A percentile compares a stretch with the other conserved stretches of the same genome.
Conservation (phyloP, 1,284 basidiomycete genomes). For the Flammula alnicola region DNA sequence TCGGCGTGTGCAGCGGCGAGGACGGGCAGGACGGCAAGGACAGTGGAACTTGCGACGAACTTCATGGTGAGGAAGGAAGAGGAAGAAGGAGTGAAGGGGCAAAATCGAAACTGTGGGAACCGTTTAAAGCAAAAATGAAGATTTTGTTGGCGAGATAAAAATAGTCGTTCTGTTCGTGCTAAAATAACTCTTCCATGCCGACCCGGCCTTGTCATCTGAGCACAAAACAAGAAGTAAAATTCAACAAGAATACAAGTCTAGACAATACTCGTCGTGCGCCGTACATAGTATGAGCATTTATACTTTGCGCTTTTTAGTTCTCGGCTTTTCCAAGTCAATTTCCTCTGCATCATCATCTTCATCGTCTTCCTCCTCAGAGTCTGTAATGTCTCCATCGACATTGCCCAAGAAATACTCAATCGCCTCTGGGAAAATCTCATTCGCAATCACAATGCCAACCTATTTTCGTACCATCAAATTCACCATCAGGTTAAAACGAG, state of each 20-base stretch:
- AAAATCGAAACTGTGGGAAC: conserved; percentile 25
- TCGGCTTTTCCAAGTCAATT: conserved; percentile 83
- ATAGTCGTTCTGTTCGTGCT: conserved; percentile 4
- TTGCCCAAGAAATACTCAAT: conserved; percentile 79
- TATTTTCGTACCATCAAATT: conserved; percentile 31
- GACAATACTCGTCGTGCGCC: conserved; percentile 8
- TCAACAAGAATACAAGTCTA: too few species aligned
- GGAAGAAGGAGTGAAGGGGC: conserved; percentile 19
- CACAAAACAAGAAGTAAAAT: conserved; percentile 11
- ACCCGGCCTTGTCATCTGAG: not conserved
- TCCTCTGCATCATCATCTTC: conserved; percentile 76
- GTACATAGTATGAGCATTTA: too few species aligned
- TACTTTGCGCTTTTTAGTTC: conserved; percentile 70
- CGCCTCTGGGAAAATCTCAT: conserved; percentile 78
- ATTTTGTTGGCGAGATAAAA: conserved; percentile 4
- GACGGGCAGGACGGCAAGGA: conserved; percentile 35
- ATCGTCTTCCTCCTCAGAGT: conserved; percentile 69
- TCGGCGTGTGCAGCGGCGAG: conserved; percentile 33
- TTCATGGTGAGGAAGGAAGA: conserved; percentile 41
- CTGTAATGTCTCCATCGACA: conserved; percentile 61
- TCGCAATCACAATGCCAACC: conserved; percentile 74
- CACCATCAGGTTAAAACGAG: conserved; percentile 3
- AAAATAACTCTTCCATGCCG: conserved; percentile 15
- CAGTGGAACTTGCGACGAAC: conserved; percentile 33
- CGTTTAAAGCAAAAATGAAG: conserved; percentile 14